A percentile compares a stretch with the other conserved stretches of the same genome.
Conservation (phyloP, 345 rosid genomes). For the Lenwebbia sp. region DNA sequence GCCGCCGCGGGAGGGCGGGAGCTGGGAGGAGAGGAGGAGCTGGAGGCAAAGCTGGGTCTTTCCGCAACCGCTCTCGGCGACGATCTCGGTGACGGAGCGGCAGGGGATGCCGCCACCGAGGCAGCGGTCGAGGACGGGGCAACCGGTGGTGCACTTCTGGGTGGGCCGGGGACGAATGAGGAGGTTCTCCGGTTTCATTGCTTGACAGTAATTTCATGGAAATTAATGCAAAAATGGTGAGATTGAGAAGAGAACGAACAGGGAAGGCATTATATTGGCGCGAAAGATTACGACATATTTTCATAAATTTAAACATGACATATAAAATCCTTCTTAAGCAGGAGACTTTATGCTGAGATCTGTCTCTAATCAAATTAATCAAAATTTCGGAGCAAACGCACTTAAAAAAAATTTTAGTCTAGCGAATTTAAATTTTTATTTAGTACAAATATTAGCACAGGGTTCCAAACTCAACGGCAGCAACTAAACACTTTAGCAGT, state of each 20-base stretch:
- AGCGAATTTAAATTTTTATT: background rate
- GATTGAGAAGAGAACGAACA: no score
- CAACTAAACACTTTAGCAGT: no score
- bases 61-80: conserved; percentile 79
- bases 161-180: conserved; percentile 6
- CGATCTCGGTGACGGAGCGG: conserved; percentile 66
- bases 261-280: background rate
- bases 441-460: background rate
- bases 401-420: background rate
- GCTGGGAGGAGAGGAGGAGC: conserved; percentile 62
- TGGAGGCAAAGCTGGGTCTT: conserved; percentile 91
- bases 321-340: background rate
- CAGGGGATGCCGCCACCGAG: conserved; percentile 75
- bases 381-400: background rate
- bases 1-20: conserved; percentile 66
- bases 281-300: background rate
- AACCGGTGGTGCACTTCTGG: conserved; percentile 55
- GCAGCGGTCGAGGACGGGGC: conserved; percentile 47
- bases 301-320: background rate
- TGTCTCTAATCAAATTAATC: background rate
- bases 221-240: no score
- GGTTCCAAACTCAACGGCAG: no score
- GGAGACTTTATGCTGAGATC: no score
- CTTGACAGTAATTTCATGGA: background rate
- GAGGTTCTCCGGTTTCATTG: conserved; percentile 38